Conservation (phyloP, 257 asterid species). For the Catharanthus roseus region DNA sequence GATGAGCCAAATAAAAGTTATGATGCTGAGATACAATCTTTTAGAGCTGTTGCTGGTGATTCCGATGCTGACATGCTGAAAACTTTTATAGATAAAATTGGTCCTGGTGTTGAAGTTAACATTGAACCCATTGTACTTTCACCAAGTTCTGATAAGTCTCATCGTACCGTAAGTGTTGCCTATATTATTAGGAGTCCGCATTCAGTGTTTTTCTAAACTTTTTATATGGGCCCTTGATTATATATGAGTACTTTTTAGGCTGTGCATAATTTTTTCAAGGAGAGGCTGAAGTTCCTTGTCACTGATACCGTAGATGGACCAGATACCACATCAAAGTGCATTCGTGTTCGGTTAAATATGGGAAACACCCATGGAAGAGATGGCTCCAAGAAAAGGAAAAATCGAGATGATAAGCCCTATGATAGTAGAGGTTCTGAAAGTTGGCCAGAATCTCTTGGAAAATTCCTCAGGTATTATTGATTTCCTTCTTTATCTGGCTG, state of each 20-base stretch:
- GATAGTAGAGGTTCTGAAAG: conserved; percentile 83
- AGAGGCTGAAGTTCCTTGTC: conserved; percentile 73
- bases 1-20: conserved; percentile 48
- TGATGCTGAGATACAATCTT: conserved; percentile 60
- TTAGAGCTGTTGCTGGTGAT: conserved; percentile 75
- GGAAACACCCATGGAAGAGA: conserved; percentile 49
- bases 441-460: conserved; percentile 82
- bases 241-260: conserved; percentile 51
- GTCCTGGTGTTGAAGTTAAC: conserved; percentile 36
- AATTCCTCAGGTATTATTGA: conserved; percentile 64
- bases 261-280: conserved; percentile 88
- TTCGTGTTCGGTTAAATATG: conserved; percentile 71
- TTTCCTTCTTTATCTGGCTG: conserved; percentile 11
- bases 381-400: conserved; percentile 78
- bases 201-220: conserved; percentile 8
- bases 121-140: conserved; percentile 57
- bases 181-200: conserved; percentile 10
- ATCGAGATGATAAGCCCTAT: conserved; percentile 58
- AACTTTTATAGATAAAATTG: conserved; percentile 42
- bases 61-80: conserved; percentile 57
- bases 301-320: conserved; percentile 91
- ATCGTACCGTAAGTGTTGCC: conserved; percentile 57
- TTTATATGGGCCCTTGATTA: conserved; percentile 17
- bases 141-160: conserved; percentile 81
- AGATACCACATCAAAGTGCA: conserved; percentile 69